Conservation (phyloP, 768 basidiomycete species). For the Serendipita sp. region DNA sequence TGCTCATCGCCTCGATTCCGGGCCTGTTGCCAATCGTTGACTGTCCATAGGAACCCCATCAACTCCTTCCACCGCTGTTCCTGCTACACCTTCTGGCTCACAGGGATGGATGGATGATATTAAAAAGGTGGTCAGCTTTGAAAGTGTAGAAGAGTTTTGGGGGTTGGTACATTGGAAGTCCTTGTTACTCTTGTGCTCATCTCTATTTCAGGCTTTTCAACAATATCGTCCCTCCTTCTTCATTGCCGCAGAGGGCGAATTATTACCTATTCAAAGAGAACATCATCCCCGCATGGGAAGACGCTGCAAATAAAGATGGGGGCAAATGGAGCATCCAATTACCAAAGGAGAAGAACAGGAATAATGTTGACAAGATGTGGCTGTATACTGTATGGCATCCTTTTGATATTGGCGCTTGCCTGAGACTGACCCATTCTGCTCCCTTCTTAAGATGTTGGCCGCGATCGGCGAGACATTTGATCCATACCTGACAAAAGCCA, state of each 20-base stretch:
- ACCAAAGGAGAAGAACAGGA: conserved; percentile 84
- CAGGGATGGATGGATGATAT: conserved; percentile 99
- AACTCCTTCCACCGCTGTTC: conserved; percentile 44
- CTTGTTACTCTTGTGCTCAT: neutral
- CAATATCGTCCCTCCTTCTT: conserved; percentile 91
- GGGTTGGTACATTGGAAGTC: conserved; percentile 38
- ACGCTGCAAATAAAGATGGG: conserved; percentile 88
- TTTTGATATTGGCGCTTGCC: conserved; percentile 10
- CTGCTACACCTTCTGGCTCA: conserved; percentile 31
- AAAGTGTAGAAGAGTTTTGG: conserved; percentile 99
- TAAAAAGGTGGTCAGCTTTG: conserved; percentile 87
- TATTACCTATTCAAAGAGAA: conserved; percentile 99
- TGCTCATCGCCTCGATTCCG: neutral
- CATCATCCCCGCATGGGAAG: conserved; percentile 96
- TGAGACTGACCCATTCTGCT: conserved; percentile 6
- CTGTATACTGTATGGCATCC: conserved; percentile 64
- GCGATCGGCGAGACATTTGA: conserved; percentile 99
- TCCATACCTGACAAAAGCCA: conserved; percentile 42
- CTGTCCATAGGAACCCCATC: conserved; percentile 25
- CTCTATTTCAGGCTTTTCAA: conserved; percentile 57
- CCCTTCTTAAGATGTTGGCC: conserved; percentile 69
- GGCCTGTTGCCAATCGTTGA: neutral
- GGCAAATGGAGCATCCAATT: conserved; percentile 99
- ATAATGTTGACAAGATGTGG: conserved; percentile 88
- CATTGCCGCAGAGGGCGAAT: conserved; percentile 89